Evolutionary conservation across 2,329 filamentous ascomycete genomes (phyloP), one percentile per base, ranked within the genome.

Genomic region (Colletotrichum tabaci): DNA sequence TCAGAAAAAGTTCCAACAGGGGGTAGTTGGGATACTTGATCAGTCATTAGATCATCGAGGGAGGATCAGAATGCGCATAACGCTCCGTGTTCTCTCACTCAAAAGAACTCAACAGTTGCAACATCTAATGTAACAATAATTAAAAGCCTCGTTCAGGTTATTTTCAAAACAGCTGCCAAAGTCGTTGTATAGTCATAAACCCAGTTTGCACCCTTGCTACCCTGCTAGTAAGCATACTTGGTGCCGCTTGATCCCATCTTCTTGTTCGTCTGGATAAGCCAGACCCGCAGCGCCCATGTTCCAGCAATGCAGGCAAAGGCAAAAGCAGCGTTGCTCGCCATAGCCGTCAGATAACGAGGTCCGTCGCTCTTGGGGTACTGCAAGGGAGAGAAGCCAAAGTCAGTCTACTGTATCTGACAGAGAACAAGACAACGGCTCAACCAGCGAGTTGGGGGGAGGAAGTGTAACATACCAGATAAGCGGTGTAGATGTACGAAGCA

Each of bases 401-500:
- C 23, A 56, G 35, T 8, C 26, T 26, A 26, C 26, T 26, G 4
- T 26, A 21, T 47, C 10, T 21, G n/a, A 21, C 9, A 21, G 21
- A 7, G 18, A 2, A 8, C 18, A 12, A 21, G 9, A 9, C 2
- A n/a, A 21, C 9, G 2, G 46, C 16, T 7, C 10, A 15, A 26
- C 26, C 3, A 26, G 26, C 26, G 26, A 26, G 26, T 26, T 26
- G 15, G 2, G 10, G 13, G 1, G 2, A 26, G 3, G 21, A 6
- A 15, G 6, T 7, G 10, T 10, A 3, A 40, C 53, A 38, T 56
- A 56, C 53, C 6, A 86, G 74, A 66, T 85, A 86, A 0, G 84
- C 81, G 1, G 83, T 85, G 78, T 84, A 86, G 26, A 86, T 82
- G 71, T 85, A 85, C 0, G 80, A 82, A 0, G 80, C 81, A 50